Evolutionary conservation across 1,284 basidiomycete genomes (phyloP).

Genomic region (Apiotrichum domesticum): DNA sequence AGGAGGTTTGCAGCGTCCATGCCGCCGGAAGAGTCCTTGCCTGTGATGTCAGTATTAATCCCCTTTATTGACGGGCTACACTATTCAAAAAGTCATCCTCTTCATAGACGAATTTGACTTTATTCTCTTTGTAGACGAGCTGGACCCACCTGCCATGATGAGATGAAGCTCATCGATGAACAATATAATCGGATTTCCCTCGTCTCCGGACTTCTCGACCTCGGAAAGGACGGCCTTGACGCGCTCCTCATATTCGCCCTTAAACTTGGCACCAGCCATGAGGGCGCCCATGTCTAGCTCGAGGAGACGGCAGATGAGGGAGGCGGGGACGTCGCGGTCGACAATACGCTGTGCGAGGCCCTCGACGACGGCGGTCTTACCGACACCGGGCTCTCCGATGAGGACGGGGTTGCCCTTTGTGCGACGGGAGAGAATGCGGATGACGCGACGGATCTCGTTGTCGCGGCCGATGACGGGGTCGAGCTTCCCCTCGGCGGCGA

Average conservation of each 20-base stretch:
- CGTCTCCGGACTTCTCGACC: conserved; percentile 82
- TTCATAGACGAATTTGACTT: too few relatives aligned
- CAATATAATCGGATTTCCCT: conserved; percentile 79
- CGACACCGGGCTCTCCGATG: conserved; percentile 80
- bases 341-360: conserved; percentile 94
- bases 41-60: conserved; percentile 1
- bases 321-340: conserved; percentile 90
- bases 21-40: conserved; percentile 43
- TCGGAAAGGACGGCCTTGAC: conserved; percentile 85
- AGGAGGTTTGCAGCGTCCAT: conserved; percentile 69
- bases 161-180: conserved; percentile 94
- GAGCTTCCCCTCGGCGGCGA: conserved; percentile 52
- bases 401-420: conserved; percentile 55
- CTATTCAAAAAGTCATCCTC: too few relatives aligned
- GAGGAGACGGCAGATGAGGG: conserved; percentile 73
- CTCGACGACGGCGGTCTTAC: conserved; percentile 90
- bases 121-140: too few relatives aligned
- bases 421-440: conserved; percentile 69
- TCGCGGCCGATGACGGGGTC: conserved; percentile 57
- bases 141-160: conserved; percentile 58
- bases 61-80: too few relatives aligned
- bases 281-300: conserved; percentile 80
- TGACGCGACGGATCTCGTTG: conserved; percentile 53
- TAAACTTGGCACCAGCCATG: conserved; percentile 91
- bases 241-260: conserved; percentile 96